phyloP scores from a whole-genome alignment of 192 early-diverging fungal genomes.

The Linnemannia elongata region DNA sequence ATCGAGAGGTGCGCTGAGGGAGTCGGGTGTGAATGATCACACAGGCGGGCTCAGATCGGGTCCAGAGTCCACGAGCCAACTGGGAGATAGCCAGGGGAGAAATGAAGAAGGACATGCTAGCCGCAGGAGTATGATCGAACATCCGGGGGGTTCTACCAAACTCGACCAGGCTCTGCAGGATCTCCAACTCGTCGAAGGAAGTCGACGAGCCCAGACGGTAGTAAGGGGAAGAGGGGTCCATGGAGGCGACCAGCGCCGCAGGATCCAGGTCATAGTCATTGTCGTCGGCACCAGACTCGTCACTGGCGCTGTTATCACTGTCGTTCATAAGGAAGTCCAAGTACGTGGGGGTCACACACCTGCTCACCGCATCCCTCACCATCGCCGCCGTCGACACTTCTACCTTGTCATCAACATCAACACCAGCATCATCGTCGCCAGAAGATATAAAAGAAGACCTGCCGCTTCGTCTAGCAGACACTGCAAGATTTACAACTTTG shows the following conservation, averaged over 20 bases:
- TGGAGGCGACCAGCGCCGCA: conserved; percentile 11
- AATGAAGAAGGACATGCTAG: conserved; percentile 38
- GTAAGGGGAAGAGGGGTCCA: conserved; percentile 2
- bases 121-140: conserved; percentile 23
- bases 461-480: background rate
- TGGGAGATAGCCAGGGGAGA: conserved; percentile 38
- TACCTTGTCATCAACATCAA: background rate
- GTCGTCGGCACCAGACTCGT: background rate
- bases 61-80: conserved; percentile 34
- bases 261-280: conserved; percentile 17
- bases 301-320: conserved; percentile 16
- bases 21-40: conserved; percentile 53
- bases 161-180: conserved; percentile 26
- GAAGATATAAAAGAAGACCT: background rate
- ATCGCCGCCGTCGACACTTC: background rate
- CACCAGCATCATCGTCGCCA: background rate
- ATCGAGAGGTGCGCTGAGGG: conserved; percentile 18
- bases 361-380: background rate
- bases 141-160: conserved; percentile 37
- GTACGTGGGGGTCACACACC: background rate
- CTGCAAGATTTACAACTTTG: background rate
- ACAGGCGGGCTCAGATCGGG: conserved; percentile 34
- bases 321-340: background rate
- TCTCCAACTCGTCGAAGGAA: conserved; percentile 8
- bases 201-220: background rate